Evolutionary conservation across 768 basidiomycete genomes (phyloP).

Genomic region (Kwoniella sp.): DNA sequence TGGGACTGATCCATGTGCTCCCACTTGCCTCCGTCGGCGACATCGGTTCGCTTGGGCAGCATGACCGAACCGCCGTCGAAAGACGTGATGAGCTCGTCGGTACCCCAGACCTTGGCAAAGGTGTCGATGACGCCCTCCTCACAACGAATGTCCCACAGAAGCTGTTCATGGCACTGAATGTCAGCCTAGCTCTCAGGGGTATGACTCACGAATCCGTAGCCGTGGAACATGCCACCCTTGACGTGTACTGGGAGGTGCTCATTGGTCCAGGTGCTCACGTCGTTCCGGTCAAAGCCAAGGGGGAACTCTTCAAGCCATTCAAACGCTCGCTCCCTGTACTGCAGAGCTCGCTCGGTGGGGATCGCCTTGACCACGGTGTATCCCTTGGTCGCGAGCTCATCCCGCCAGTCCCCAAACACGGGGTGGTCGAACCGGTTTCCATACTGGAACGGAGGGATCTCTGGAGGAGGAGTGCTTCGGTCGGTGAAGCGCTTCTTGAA

Average conservation of each 20-base stretch:
- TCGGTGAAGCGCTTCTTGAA: slow-evolving; percentile 9
- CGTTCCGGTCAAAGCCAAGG: slow-evolving; percentile 44
- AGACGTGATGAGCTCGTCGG: slow-evolving; percentile 40
- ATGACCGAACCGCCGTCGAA: slow-evolving; percentile 30
- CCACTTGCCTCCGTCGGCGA: slow-evolving; percentile 20
- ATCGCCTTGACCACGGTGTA: slow-evolving; percentile 32
- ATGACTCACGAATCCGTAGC: slow-evolving; percentile 26
- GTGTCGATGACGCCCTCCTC: slow-evolving; percentile 36
- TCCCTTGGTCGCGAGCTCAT: slow-evolving; percentile 21
- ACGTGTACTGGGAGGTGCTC: neutral
- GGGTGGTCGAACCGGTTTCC: slow-evolving; percentile 11
- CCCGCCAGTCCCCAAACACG: slow-evolving; percentile 22
- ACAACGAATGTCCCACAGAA: slow-evolving; percentile 33
- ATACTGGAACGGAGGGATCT: slow-evolving; percentile 22
- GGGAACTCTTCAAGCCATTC: slow-evolving; percentile 44
- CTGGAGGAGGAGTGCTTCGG: slow-evolving; percentile 13
- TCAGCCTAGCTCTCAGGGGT: too few species aligned
- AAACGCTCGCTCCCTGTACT: slow-evolving; percentile 27
- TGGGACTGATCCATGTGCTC: slow-evolving; percentile 31
- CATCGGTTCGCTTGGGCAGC: slow-evolving; percentile 23
- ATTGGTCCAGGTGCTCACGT: slow-evolving; percentile 34
- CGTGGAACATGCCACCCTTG: slow-evolving; percentile 35
- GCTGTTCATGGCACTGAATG: slow-evolving; percentile 8
- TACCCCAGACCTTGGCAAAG: slow-evolving; percentile 43
- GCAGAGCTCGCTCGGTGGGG: slow-evolving; percentile 20